These are phyloP conservation scores for Fomitopsis palustris DNA, from an alignment of 1,284 basidiomycete genomes.

Conservation along the genomic window DNA sequence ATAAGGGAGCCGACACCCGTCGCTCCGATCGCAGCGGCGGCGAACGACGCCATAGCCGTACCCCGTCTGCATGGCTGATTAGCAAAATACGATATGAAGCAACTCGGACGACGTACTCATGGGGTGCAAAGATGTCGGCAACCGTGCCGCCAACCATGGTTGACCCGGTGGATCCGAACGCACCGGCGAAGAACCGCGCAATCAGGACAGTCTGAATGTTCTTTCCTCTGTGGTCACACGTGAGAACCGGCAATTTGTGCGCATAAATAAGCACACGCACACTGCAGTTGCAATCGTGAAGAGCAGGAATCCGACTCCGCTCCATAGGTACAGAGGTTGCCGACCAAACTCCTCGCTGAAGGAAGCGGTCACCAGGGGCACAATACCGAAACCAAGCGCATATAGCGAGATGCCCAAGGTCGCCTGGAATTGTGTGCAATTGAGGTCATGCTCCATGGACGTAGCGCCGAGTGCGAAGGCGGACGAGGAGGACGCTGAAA, in stretches of 20 bases:
- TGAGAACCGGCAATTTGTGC: neutral
- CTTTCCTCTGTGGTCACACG: slow-evolving; percentile 39
- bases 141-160: slow-evolving; percentile 81
- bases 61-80: slow-evolving; percentile 45
- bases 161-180: slow-evolving; percentile 64
- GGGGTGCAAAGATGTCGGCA: slow-evolving; percentile 64
- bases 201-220: slow-evolving; percentile 72
- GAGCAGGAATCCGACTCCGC: slow-evolving; percentile 51
- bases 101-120: slow-evolving; percentile 39
- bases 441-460: slow-evolving; percentile 64
- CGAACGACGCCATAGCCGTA: slow-evolving; percentile 68
- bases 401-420: slow-evolving; percentile 60
- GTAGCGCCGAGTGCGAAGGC: slow-evolving; percentile 57
- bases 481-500: slow-evolving; percentile 46
- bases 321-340: slow-evolving; percentile 63
- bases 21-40: slow-evolving; percentile 52
- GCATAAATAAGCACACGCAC: slow-evolving; percentile 37
- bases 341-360: slow-evolving; percentile 79
- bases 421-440: slow-evolving; percentile 54
- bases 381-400: slow-evolving; percentile 65
- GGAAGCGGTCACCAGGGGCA: slow-evolving; percentile 70
- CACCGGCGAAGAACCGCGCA: slow-evolving; percentile 65
- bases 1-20: slow-evolving; percentile 64
- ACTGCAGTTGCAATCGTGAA: slow-evolving; percentile 59
- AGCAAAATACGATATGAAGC: neutral